A percentile compares a stretch with the other conserved stretches of the same genome.
These are phyloP conservation scores for Fusarium lyarnte DNA, from an alignment of 2,329 filamentous ascomycete species.

Conservation along the genomic window DNA sequence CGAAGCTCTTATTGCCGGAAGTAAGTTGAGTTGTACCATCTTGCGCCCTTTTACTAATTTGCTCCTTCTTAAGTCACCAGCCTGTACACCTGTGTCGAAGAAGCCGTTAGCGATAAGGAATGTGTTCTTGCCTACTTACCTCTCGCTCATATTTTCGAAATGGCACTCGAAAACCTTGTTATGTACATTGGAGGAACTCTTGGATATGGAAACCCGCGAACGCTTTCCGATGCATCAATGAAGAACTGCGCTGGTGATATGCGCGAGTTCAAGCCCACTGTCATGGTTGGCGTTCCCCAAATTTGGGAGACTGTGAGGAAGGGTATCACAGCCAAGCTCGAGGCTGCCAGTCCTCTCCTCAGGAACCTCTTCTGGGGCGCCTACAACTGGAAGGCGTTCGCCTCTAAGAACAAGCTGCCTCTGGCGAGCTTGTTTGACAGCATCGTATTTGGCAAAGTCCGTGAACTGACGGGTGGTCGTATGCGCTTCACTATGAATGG, in stretches of 20 bases:
- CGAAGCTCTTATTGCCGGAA: constrained; percentile 78
- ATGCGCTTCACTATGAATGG: constrained; percentile 94
- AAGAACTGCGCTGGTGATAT: constrained; percentile 94
- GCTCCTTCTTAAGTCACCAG: constrained; percentile 70
- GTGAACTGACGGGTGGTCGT: constrained; percentile 86
- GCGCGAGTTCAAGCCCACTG: constrained; percentile 86
- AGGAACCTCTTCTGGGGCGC: constrained; percentile 81
- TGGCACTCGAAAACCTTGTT: constrained; percentile 91
- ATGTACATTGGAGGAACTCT: constrained; percentile 90
- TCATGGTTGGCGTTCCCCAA: constrained; percentile 93
- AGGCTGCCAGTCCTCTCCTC: constrained; percentile 73
- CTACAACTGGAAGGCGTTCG: constrained; percentile 66
- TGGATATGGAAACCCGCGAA: constrained; percentile 92
- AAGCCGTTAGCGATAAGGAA: constrained; percentile 80
- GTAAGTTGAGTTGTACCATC: constrained; percentile 52
- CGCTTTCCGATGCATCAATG: constrained; percentile 85
- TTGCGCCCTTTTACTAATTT: constrained; percentile 25
- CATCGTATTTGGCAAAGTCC: constrained; percentile 91
- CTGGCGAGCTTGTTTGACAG: constrained; percentile 77
- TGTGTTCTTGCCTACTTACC: constrained; percentile 90
- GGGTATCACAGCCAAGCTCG: constrained; percentile 84
- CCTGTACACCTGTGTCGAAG: constrained; percentile 79
- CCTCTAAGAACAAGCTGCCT: constrained; percentile 68
- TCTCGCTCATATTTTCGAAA: constrained; percentile 95
- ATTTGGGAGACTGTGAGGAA: constrained; percentile 99